Base-by-base conservation (phyloP, 805 yeast genomes). In the Candida railenensis region DNA sequence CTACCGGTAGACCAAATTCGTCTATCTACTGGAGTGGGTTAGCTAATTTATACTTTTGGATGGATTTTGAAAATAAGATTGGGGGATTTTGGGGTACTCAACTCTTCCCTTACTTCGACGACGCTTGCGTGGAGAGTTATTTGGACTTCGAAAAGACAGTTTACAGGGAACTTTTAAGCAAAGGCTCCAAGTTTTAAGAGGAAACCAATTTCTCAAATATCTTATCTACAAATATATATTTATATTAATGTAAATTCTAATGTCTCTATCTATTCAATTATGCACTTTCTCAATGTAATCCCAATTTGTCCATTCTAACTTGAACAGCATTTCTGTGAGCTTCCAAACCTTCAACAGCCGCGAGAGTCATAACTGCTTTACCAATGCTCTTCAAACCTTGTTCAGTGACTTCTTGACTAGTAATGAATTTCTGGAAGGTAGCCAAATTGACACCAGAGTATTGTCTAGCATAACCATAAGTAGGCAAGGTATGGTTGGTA, bases 291-390 rank as follows among this genome's bases (percentile, higher is more conserved):
- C 58, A 68, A 44, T 77, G 57, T 49, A 81, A 73, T 3, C 90
- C 90, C 37, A 88, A 71, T 62, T 87, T 85, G 54, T 84, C 88
- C 88, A 94, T 83, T 74, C 99, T 83, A 37, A 94, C 85, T 68
- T 90, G 90, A 43, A 94, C 97, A 4, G 99, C 98, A 61, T 90
- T 89, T 67, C 97, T 83, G 75, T 94, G 99, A 9, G 91, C 99
- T 66, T 92, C 97, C 49, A 94, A 77, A 2, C 99, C 99, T 71
- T 94, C 99, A 34, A 91, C 94, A 43, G 83, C 91, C 20, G 99
- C 99, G 51, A 94, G 80, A 34, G 89, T 83, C 92, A 92, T 92
- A 16, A 94, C 97, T 3, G 98, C 97, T 54, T 82, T 83, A n/a
- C 99, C 99, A 53, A 94, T 92, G 57, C 83, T 83, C 62, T 80